Base-by-base conservation (phyloP, 1,139 yeast genomes). In the Yueomyces sp. region DNA sequence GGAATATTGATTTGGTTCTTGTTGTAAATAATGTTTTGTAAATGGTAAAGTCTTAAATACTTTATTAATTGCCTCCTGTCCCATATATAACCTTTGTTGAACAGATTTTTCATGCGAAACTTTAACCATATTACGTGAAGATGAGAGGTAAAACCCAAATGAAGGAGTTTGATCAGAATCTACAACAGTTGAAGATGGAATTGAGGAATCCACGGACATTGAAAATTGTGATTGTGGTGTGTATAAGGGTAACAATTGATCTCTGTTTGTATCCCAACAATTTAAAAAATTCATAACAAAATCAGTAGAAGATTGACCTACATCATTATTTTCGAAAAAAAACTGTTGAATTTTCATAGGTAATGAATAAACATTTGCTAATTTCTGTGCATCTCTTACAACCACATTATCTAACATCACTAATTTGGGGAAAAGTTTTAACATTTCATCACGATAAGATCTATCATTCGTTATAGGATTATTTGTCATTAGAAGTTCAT, bases 181-280 rank as follows among this genome's bases (percentile, higher is more conserved):
- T 43, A 72, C 68, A 1, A 72, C 69, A 8, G 59, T 53, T 12
- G 68, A 53, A 39, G 72, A 61, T 41, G 76, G 73, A 4, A 72
- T 67, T 7, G 68, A 56, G 52, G 68, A 70, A 58, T 66, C 76
- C 43, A 70, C 73, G 54, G 68, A 79, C 61, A 83, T 62, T 1
- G 96, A 86, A 55, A 91, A 89, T 56, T 83, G 87, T 0, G 96
- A 86, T 54, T 81, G 82, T 42, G 75, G 75, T 46, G 93, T 87
- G 59, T 91, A 91, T 37, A 91, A 67, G 36, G 74, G 73, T 62
- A 81, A 60, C 41, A 91, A 67, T 43, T 81, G 89, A 11, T 70
- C 60, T 48, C 98, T 69, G 58, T 84, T 79, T 4, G 73, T 56
- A 64, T 91, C 99, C 93, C 95, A 91, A 41, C 81, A 66, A 45